phyloP scores from a whole-genome alignment of 176 grass and related monocot species.

The Eleusine indica region DNA sequence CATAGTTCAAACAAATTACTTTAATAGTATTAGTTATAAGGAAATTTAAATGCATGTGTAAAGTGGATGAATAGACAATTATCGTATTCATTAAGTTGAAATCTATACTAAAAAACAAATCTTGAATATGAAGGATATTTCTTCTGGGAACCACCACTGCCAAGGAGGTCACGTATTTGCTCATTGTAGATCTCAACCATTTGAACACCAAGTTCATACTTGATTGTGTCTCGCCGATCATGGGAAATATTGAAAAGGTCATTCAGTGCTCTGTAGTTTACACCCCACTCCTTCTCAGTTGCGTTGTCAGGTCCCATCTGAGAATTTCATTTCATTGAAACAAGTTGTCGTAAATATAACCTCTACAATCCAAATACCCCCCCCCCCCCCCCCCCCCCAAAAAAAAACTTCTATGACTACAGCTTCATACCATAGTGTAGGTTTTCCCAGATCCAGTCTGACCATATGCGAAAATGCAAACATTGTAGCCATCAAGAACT shows the following conservation, averaged over 20 bases:
- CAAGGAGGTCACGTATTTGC: slow-evolving; percentile 87
- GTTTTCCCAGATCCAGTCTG: slow-evolving; percentile 99
- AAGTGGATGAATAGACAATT: slow-evolving; percentile 21
- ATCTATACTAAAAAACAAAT: slow-evolving; percentile 2
- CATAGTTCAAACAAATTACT: background rate
- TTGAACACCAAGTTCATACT: slow-evolving; percentile 83
- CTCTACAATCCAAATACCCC: slow-evolving; percentile 13
- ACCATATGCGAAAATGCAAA: slow-evolving; percentile 97
- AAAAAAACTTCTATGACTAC: slow-evolving; percentile 15
- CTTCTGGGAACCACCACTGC: slow-evolving; percentile 63
- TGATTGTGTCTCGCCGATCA: slow-evolving; percentile 58
- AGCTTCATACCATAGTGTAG: slow-evolving; percentile 82
- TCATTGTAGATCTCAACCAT: slow-evolving; percentile 99
- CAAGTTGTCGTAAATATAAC: slow-evolving; percentile 28
- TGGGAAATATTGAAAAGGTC: slow-evolving; percentile 83
- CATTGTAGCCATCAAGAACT: slow-evolving; percentile 95
- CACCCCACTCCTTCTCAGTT: slow-evolving; percentile 81
- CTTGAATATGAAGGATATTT: slow-evolving; percentile 77
- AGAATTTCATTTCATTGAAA: slow-evolving; percentile 41
- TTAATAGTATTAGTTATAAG: slow-evolving; percentile 22
- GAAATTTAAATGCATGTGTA: slow-evolving; percentile 18
- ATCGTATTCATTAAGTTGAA: background rate
- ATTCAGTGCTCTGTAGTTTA: slow-evolving; percentile 85
- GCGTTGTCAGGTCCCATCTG: slow-evolving; percentile 73
- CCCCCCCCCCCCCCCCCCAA: background rate